Conservation (phyloP, 306 rosid species). For the Acacia melanoxylon region DNA sequence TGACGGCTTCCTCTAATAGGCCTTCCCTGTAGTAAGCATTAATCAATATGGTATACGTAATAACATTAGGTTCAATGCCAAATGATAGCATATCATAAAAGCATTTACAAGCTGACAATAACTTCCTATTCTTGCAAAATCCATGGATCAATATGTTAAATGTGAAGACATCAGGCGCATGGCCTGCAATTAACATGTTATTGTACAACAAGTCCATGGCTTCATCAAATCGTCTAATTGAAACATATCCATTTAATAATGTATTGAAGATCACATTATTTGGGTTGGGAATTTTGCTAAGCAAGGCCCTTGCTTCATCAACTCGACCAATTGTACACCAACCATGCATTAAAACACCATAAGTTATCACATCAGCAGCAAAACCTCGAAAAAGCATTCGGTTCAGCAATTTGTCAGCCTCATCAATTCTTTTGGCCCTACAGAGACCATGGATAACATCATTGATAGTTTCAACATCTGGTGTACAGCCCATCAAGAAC, state of each 20-base stretch:
- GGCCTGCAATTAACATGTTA: conserved; percentile 54
- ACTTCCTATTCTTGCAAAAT: conserved; percentile 69
- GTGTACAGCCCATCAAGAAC: conserved; percentile 88
- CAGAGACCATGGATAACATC: conserved; percentile 82
- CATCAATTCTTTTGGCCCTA: conserved; percentile 54
- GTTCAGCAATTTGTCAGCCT: conserved; percentile 81
- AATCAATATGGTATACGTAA: conserved; percentile 75
- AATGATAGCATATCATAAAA: conserved; percentile 55
- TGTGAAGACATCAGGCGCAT: conserved; percentile 73
- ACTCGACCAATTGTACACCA: conserved; percentile 68
- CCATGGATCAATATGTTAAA: conserved; percentile 78
- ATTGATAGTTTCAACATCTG: conserved; percentile 88
- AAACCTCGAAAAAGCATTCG: conserved; percentile 79
- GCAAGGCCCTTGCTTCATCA: conserved; percentile 73
- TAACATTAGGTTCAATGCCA: conserved; percentile 76
- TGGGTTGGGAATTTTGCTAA: conserved; percentile 60
- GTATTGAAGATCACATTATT: conserved; percentile 68
- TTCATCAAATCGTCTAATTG: conserved; percentile 64
- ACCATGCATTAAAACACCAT: conserved; percentile 77
- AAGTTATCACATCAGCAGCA: conserved; percentile 62
- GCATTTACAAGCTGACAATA: conserved; percentile 65
- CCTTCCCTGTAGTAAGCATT: conserved; percentile 77
- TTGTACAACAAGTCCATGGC: conserved; percentile 59
- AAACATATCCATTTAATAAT: conserved; percentile 72
- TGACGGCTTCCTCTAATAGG: conserved; percentile 56